Evolutionary conservation across 129 eudicot genomes (phyloP).

Genomic region (Artemisia annua): DNA sequence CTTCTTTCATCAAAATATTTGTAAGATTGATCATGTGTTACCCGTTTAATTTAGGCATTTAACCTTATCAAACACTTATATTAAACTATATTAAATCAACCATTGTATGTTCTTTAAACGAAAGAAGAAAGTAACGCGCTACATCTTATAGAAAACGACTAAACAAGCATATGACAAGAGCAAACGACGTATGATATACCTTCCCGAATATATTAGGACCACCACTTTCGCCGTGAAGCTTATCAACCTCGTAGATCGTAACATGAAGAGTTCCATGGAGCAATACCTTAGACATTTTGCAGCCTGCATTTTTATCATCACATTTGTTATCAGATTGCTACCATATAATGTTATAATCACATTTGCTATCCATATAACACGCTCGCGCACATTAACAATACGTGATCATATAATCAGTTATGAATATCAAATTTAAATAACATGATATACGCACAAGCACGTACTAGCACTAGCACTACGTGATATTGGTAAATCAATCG

Average conservation of each 20-base stretch:
- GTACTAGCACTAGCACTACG: neutral
- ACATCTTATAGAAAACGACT: no score
- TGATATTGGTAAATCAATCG: neutral
- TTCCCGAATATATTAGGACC: constrained; percentile 44
- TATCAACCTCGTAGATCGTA: constrained; percentile 64
- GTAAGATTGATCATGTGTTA: no score
- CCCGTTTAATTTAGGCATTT: no score
- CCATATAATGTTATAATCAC: neutral
- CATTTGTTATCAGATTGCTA: neutral
- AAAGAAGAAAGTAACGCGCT: no score
- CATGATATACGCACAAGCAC: neutral
- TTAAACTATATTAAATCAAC: no score
- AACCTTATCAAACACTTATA: no score
- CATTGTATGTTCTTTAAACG: no score
- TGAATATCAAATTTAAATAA: neutral
- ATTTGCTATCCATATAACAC: no score
- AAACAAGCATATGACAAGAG: no score
- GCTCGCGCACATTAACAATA: neutral
- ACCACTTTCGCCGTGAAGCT: constrained; percentile 36
- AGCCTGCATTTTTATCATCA: constrained; percentile 22
- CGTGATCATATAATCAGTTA: constrained; percentile 2
- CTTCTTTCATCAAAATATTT: no score
- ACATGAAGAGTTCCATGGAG: constrained; percentile 80
- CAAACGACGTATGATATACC: constrained; percentile 31
- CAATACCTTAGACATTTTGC: constrained; percentile 52